Evolutionary conservation across 108 stramenopile species (phyloP).

Genomic region (Pseudonitzschia multistriata): DNA sequence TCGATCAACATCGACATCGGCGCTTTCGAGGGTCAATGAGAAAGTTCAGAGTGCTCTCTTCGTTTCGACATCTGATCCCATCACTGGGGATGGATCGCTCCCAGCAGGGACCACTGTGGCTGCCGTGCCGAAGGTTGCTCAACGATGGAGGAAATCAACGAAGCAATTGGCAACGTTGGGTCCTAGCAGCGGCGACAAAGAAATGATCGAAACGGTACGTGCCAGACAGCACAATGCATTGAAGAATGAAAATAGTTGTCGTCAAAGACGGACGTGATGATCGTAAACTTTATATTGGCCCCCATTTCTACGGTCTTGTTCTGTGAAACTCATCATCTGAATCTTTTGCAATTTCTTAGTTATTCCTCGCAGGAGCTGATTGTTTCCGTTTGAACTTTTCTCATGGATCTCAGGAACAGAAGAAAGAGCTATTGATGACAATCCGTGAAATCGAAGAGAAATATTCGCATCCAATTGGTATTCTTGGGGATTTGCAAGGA

Average conservation of each 20-base stretch:
- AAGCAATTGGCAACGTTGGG: constrained; percentile 94
- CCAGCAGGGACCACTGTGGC: constrained; percentile 36
- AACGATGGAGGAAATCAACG: constrained; percentile 85
- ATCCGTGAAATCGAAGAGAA: constrained; percentile 87
- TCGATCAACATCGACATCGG: constrained; percentile 4
- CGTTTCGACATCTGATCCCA: neutral
- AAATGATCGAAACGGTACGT: constrained; percentile 85
- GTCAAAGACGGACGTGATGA: neutral
- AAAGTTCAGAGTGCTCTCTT: neutral
- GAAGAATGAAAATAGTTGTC: neutral
- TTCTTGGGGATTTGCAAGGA: constrained; percentile 94
- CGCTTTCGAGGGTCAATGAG: neutral
- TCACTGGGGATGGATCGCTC: neutral
- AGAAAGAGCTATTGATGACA: constrained; percentile 82
- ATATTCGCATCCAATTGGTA: constrained; percentile 92
- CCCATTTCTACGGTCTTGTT: too few species aligned
- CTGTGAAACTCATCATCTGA: too few species aligned
- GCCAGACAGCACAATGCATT: neutral
- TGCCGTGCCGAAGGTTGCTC: constrained; percentile 51
- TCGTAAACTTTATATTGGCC: too few species aligned
- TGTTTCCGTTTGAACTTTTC: constrained; percentile 95
- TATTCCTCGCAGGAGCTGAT: constrained; percentile 94
- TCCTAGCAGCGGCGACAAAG: constrained; percentile 77
- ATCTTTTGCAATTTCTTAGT: too few species aligned
- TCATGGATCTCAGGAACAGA: constrained; percentile 94